Base-by-base conservation (phyloP, 257 asterid genomes). In the Forsythia suspensa region DNA sequence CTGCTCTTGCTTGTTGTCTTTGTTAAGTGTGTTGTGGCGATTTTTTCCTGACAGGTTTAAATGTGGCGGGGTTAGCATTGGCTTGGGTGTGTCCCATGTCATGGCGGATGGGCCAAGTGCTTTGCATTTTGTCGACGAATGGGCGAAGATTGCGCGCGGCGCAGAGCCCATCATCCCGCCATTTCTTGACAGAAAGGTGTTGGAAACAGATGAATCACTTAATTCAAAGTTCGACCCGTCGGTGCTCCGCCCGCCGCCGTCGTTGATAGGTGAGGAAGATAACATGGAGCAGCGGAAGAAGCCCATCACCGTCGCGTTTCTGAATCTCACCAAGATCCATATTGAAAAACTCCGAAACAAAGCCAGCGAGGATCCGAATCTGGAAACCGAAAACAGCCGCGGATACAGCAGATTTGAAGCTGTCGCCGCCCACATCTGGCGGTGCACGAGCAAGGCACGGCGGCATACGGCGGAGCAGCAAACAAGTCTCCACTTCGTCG, bases 371-470 rank as follows among this genome's bases (percentile, higher is more conserved):
- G 76, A 70, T 8, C 44, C 55, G 6, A 69, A 39, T 34, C 66
- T 52, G 43, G 59, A 70, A 65, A 21, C 48, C 8, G 68, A 36
- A 6, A 71, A 48, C 46, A 59, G 42, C 37, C 76, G 81, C 3
- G 76, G 76, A 2, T 78, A 78, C 39, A 86, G 85, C 75, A 85
- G 89, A 5, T 88, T 83, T 10, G 90, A 86, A 74, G 69, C 85
- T 69, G 80, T 88, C 18, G 90, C 89, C 1, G 92, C 90, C 3
- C 92, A 88, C 36, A 77, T 86, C 0, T 88, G 92, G 92, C 85
- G 92, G 0, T 79, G 86, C 40, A 72, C 84, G 1, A 77, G 92
- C 81, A 85, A 80, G 18, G 89, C 90, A 4, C 87, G 92, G 16
- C 88, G 82, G 20, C 84, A 86, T 2, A 20, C 55, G 0, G 40